These are phyloP conservation scores for Phialocephala sp. DNA, from an alignment of 2,329 filamentous ascomycete species.

Conservation along the genomic window DNA sequence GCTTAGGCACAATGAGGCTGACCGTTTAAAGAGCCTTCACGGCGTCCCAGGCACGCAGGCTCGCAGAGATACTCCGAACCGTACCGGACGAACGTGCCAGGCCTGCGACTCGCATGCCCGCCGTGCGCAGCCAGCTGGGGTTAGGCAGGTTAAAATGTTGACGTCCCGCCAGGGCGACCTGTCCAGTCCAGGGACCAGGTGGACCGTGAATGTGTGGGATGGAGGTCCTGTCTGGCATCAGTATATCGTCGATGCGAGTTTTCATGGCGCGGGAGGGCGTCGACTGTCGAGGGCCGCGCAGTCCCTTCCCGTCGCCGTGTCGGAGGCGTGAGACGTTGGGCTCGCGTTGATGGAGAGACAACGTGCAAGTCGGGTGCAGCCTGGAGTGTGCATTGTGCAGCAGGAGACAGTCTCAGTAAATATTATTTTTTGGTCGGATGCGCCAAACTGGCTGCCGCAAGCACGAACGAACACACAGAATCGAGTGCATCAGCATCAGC, in stretches of 20 bases:
- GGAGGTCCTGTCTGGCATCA: no score
- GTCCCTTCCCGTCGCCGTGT: not conserved
- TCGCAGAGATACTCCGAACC: slow-evolving; percentile 4
- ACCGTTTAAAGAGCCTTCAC: slow-evolving; percentile 13
- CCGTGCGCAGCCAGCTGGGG: not conserved
- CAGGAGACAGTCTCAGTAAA: not conserved
- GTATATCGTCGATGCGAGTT: no score
- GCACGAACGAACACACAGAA: not conserved
- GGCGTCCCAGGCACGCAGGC: not conserved
- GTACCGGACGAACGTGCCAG: not conserved
- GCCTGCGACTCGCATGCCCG: no score
- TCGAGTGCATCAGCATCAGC: not conserved
- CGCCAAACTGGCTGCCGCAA: not conserved
- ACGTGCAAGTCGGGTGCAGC: not conserved
- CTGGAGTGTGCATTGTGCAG: not conserved
- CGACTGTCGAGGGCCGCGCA: not conserved
- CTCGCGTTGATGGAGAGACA: no score
- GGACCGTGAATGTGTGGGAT: no score
- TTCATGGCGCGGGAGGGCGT: no score
- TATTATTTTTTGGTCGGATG: not conserved
- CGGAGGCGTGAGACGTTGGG: no score
- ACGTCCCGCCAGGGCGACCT: not conserved
- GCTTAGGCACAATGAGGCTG: slow-evolving; percentile 20
- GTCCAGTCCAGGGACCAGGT: no score
- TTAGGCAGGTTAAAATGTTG: not conserved